Evolutionary conservation across 192 early-diverging fungal genomes (phyloP).

Genomic region (Linnemannia hyalina): DNA sequence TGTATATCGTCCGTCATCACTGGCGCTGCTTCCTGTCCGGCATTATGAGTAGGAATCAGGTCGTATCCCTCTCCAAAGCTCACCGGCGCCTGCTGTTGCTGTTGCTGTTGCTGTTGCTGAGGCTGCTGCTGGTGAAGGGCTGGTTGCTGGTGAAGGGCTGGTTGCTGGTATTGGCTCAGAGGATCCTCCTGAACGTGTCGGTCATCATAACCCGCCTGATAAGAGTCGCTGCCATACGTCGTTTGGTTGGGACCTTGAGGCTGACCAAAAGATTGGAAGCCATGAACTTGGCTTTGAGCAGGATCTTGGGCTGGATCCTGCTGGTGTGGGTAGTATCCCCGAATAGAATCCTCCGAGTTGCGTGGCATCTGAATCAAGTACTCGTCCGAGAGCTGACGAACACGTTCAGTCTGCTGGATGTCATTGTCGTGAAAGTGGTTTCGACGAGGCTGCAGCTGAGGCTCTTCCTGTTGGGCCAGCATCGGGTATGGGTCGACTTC

Average conservation of each 20-base stretch:
- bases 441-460: conserved; percentile 40
- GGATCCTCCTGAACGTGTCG: neutral
- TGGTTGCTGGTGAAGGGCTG: conserved; percentile 11
- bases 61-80: conserved; percentile 56
- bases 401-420: conserved; percentile 18
- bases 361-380: conserved; percentile 50
- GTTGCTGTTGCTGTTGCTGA: conserved; percentile 8
- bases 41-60: conserved; percentile 13
- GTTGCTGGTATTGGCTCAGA: conserved; percentile 13
- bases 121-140: conserved; percentile 4
- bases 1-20: neutral
- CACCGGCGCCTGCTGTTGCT: neutral
- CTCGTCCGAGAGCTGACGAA: conserved; percentile 49
- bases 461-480: conserved; percentile 35
- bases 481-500: conserved; percentile 30
- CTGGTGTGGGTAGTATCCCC: conserved; percentile 22
- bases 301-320: conserved; percentile 17
- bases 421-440: conserved; percentile 41
- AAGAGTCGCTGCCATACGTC: neutral
- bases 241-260: neutral
- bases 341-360: conserved; percentile 41
- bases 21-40: neutral
- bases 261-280: conserved; percentile 5
- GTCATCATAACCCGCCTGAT: neutral
- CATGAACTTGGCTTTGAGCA: neutral